phyloP scores from a whole-genome alignment of 106 monocot species.

The Phalaenopsis equestris region DNA sequence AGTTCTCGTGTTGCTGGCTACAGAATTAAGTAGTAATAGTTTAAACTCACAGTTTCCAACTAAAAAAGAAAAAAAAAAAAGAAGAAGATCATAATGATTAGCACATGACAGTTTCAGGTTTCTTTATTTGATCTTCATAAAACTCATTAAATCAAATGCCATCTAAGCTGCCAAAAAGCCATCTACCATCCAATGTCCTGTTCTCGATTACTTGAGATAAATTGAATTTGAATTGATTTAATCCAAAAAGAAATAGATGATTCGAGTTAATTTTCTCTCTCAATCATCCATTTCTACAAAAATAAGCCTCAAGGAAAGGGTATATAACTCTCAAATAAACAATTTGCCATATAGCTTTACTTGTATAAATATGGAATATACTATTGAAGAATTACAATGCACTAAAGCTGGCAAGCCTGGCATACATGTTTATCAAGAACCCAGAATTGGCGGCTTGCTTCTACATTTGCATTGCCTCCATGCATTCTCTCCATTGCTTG shows the following conservation, averaged over 20 bases:
- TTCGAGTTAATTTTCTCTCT: not conserved
- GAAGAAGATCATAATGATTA: not conserved
- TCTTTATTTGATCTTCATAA: not conserved
- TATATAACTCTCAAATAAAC: not conserved
- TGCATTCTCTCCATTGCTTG: conserved; percentile 64
- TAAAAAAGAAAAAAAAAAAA: not conserved
- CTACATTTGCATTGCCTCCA: conserved; percentile 27
- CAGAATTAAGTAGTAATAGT: not conserved
- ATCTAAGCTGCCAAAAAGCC: not conserved
- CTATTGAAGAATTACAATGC: not conserved
- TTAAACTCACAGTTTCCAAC: not conserved
- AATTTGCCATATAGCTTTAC: not conserved
- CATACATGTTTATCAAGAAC: conserved; percentile 91
- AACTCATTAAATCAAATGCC: not conserved
- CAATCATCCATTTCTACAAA: not conserved
- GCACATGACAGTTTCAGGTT: not conserved
- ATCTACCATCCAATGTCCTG: not conserved
- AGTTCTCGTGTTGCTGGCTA: not conserved
- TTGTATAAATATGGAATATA: not conserved
- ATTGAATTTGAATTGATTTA: not conserved
- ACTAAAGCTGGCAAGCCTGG: conserved; percentile 20
- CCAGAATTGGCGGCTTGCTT: conserved; percentile 73
- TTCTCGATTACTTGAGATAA: not conserved
- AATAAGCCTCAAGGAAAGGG: not conserved
- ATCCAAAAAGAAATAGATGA: not conserved